Base-by-base conservation (phyloP, 331 rosid genomes). In the Acacia concinna region DNA sequence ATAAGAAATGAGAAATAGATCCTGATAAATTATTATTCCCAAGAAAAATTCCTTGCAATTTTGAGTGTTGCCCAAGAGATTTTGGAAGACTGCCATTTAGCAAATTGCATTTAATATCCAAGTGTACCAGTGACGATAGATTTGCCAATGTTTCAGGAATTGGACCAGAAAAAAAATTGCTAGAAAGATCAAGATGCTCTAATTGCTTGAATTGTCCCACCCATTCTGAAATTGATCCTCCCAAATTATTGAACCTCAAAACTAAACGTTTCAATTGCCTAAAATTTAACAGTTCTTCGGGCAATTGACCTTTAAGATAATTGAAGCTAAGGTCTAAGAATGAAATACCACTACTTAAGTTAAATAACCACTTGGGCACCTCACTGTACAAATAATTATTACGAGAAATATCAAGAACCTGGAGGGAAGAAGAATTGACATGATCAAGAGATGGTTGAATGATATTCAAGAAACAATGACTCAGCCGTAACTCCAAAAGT, bases 31-130 rank as follows among this genome's bases (percentile, higher is more conserved):
- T 1, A 68, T 68, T 68, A 41, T 38, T 0, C n/a, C 35, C 12
- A 68, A 1, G 21, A 30, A 4, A 30, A 27, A 28, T 5, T 0
- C 18, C 2, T 27, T 1, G 32, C 34, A 57, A 27, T 11, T 23
- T 4, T 57, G 65, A 9, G 12, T 56, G 37, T 43, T 56, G 8
- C 44, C 28, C 47, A 31, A 70, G 54, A 7, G 37, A 32, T 3
- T 20, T n/a, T 14, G 76, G 71, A 31, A 78, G 40, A 43, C 71
- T 69, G 5, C 71, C 76, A 41, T 14, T 78, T 57, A 78, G 40
- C 12, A 2, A 3, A 31, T 57, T 78, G 46, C 9, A 4, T 38
- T 38, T 17, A 44, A 70, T 20, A 57, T n/a, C 13, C n/a, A 78
- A 43, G 32, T 4, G n/a, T 57, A 1, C 46, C 70, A 78, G 31